phyloP scores from a whole-genome alignment of 179 eudicot genomes.

The Amaranthus tricolor region DNA sequence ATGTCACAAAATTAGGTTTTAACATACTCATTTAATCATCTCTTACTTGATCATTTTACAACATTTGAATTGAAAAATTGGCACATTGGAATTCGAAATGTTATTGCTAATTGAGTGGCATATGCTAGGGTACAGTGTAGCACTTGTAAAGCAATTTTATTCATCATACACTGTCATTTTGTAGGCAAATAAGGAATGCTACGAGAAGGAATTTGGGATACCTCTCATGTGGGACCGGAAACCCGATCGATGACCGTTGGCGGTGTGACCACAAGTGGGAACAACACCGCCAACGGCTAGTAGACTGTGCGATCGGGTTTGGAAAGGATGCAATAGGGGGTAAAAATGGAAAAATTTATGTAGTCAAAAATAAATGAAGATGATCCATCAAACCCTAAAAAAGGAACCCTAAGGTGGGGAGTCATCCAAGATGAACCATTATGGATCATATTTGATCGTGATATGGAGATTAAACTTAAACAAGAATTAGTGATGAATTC shows the following conservation, averaged over 20 bases:
- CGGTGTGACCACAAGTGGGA: constrained; percentile 50
- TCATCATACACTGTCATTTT: not conserved
- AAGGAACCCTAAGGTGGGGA: constrained; percentile 54
- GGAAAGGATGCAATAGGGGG: constrained; percentile 58
- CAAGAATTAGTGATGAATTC: constrained; percentile 54
- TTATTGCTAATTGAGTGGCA: too few species aligned
- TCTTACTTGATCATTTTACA: too few species aligned
- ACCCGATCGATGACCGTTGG: constrained; percentile 62
- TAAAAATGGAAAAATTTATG: constrained; percentile 38
- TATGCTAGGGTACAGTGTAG: too few species aligned
- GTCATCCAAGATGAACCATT: constrained; percentile 52
- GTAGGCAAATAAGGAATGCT: constrained; percentile 40
- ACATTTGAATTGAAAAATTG: too few species aligned
- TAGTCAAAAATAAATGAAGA: constrained; percentile 41
- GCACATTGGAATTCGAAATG: too few species aligned
- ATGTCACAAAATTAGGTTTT: too few species aligned
- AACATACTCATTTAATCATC: too few species aligned
- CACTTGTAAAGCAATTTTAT: not conserved
- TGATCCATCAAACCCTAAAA: constrained; percentile 44
- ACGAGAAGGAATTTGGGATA: constrained; percentile 47
- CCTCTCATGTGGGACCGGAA: constrained; percentile 47
- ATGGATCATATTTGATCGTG: constrained; percentile 50
- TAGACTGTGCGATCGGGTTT: constrained; percentile 55
- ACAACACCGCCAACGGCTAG: constrained; percentile 41
- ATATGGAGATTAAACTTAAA: constrained; percentile 49